phyloP scores from a whole-genome alignment of 176 grass and related monocot species.

The Themeda triandra region DNA sequence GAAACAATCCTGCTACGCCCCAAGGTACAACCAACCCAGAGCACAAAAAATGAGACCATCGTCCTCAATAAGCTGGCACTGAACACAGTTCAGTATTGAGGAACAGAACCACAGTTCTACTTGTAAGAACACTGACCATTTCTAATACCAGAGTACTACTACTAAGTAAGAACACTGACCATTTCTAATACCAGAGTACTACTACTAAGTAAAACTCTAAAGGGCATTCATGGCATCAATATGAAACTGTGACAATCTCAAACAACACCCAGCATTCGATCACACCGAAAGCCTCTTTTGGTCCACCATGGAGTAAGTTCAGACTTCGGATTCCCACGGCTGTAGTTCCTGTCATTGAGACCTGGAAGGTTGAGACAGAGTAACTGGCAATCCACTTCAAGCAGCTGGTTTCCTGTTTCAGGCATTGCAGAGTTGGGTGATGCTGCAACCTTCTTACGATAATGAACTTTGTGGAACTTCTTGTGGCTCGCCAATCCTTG shows the following conservation, averaged over 20 bases:
- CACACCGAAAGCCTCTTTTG: neutral
- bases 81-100: neutral
- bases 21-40: neutral
- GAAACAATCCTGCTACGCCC: neutral
- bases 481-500: constrained; percentile 42
- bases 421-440: neutral
- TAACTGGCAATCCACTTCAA: neutral
- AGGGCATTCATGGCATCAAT: no score
- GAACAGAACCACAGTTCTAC: neutral
- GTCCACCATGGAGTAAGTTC: constrained; percentile 6
- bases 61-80: neutral
- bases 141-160: neutral
- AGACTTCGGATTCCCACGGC: neutral
- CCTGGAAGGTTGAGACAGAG: neutral
- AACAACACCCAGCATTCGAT: constrained; percentile 14
- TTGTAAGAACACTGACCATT: neutral
- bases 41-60: neutral
- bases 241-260: constrained; percentile 5
- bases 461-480: constrained; percentile 25
- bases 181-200: neutral
- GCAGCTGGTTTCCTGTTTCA: constrained; percentile 7
- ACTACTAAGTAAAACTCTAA: no score
- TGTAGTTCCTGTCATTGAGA: constrained; percentile 4
- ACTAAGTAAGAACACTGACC: neutral
- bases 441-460: neutral